These are phyloP conservation scores for Microdochium bolleyi DNA, from an alignment of 2,329 filamentous ascomycete species.

Conservation along the genomic window DNA sequence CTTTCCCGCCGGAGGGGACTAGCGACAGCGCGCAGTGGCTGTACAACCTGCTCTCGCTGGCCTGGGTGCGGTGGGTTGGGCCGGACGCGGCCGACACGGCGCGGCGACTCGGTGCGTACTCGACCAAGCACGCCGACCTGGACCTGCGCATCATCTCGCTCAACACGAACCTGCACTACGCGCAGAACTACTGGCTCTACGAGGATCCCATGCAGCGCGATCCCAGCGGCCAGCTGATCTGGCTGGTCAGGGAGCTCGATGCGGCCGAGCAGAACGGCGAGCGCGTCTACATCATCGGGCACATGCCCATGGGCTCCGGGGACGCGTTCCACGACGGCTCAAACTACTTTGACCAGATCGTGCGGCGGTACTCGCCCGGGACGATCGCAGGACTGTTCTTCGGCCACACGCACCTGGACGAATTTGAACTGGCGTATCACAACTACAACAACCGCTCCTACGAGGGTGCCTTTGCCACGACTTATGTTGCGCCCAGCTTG, in stretches of 20 bases:
- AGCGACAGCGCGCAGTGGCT: slow-evolving; percentile 39
- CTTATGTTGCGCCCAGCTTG: slow-evolving; percentile 45
- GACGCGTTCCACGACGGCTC: slow-evolving; percentile 45
- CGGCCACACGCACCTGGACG: slow-evolving; percentile 48
- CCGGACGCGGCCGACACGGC: slow-evolving; percentile 22
- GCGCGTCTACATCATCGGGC: slow-evolving; percentile 48
- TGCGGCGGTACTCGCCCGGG: slow-evolving; percentile 38
- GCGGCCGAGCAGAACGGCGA: slow-evolving; percentile 41
- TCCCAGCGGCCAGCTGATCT: slow-evolving; percentile 42
- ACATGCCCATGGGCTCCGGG: slow-evolving; percentile 42
- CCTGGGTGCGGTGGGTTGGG: slow-evolving; percentile 41
- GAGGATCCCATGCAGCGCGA: slow-evolving; percentile 39
- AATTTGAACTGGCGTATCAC: slow-evolving; percentile 47
- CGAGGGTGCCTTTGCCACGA: slow-evolving; percentile 36
- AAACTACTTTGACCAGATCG: slow-evolving; percentile 43
- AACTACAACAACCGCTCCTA: slow-evolving; percentile 33
- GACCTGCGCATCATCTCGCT: slow-evolving; percentile 50
- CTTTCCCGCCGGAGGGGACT: slow-evolving; percentile 33
- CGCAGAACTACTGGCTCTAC: slow-evolving; percentile 49
- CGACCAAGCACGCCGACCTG: slow-evolving; percentile 30
- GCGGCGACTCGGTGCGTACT: slow-evolving; percentile 38
- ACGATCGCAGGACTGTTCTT: slow-evolving; percentile 50
- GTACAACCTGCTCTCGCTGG: slow-evolving; percentile 36
- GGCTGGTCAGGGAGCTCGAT: slow-evolving; percentile 45
- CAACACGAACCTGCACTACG: slow-evolving; percentile 53